Percentiles rank a stretch among this genome's conserved stretches.
Evolutionary conservation across 2,329 filamentous ascomycete genomes (phyloP).

Genomic region (Beauveria asiatica): DNA sequence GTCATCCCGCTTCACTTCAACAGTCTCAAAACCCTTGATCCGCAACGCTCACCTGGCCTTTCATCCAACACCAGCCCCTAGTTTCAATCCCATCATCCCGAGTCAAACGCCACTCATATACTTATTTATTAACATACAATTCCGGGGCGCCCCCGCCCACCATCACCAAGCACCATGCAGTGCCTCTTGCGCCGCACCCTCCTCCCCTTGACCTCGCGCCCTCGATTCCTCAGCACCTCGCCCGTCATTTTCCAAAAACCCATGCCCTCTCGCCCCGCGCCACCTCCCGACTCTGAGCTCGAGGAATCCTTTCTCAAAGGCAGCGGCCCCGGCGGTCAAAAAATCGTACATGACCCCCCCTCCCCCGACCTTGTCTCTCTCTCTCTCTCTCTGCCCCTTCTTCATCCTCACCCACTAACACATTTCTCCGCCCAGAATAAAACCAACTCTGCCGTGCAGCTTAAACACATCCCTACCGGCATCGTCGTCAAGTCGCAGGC

Average conservation of each 20-base stretch:
- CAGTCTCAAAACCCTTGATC: not conserved
- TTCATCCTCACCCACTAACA: not conserved
- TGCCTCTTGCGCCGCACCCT: slow-evolving; percentile 2
- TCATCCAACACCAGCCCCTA: not conserved
- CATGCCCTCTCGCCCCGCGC: slow-evolving; percentile 65
- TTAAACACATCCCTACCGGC: slow-evolving; percentile 83
- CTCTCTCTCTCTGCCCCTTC: not conserved
- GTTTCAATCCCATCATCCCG: not conserved
- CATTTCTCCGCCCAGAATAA: slow-evolving; percentile 58
- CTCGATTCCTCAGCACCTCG: slow-evolving; percentile 25
- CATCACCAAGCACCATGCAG: not conserved
- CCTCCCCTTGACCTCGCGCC: not conserved
- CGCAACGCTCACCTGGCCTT: not conserved
- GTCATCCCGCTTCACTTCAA: too few relatives aligned
- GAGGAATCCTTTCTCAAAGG: slow-evolving; percentile 84
- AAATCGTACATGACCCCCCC: slow-evolving; percentile 55
- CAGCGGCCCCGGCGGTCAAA: slow-evolving; percentile 87
- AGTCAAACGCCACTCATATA: not conserved
- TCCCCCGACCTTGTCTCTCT: not conserved
- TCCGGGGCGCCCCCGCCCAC: too few relatives aligned
- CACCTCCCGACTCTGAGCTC: slow-evolving; percentile 69
- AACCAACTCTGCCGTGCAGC: slow-evolving; percentile 88
- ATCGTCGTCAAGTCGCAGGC: slow-evolving; percentile 92
- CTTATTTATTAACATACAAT: not conserved
- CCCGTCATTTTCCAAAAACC: slow-evolving; percentile 38